Percentiles rank a stretch among this genome's conserved stretches.
Evolutionary conservation across 345 rosid genomes (phyloP).

Genomic region (Populus tremula): DNA sequence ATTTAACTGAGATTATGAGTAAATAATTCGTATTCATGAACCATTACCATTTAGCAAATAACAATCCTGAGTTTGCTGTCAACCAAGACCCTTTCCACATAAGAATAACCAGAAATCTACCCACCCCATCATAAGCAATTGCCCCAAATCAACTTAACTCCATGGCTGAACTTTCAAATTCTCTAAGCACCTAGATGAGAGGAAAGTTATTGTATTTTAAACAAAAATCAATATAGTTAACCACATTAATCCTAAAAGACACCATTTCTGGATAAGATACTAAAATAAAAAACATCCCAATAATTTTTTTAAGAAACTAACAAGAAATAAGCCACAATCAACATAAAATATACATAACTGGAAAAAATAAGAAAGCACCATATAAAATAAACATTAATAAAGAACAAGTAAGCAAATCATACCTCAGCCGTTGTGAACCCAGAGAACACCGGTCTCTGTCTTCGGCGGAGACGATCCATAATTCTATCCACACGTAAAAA

Average conservation of each 20-base stretch:
- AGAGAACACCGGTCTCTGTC: constrained; percentile 36
- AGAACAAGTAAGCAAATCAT: neutral
- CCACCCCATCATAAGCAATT: neutral
- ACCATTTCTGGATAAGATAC: neutral
- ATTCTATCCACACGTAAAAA: neutral
- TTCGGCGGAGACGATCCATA: constrained; percentile 54
- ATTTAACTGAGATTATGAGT: neutral
- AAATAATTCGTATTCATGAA: neutral
- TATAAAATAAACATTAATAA: neutral
- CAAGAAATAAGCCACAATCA: neutral
- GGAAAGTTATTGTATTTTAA: neutral
- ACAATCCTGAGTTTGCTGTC: neutral
- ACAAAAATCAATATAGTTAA: neutral
- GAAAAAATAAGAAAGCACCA: constrained; percentile 10
- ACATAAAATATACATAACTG: neutral
- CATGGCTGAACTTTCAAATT: neutral
- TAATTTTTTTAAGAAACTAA: neutral
- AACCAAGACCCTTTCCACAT: neutral
- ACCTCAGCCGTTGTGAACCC: constrained; percentile 57
- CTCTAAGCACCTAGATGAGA: neutral
- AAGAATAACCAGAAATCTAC: neutral
- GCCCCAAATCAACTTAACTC: neutral
- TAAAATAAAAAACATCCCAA: neutral
- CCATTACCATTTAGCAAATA: neutral
- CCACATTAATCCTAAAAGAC: neutral